Conservation (phyloP, 768 basidiomycete species). For the Mycena floridula region DNA sequence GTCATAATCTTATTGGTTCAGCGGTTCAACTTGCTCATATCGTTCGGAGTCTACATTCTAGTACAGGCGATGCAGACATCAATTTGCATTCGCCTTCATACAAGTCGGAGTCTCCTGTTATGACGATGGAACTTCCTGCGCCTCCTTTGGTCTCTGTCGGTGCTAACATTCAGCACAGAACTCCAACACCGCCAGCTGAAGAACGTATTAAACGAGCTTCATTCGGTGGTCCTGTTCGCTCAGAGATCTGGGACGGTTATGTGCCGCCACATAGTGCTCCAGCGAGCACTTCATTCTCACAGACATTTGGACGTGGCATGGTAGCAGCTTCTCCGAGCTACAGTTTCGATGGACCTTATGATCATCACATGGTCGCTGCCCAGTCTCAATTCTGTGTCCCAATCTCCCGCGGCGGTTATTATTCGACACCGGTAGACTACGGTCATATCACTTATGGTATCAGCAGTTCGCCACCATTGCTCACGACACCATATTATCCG, state of each 20-base stretch:
- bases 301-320: neutral
- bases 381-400: too few species aligned
- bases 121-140: conserved; percentile 33
- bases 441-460: too few species aligned
- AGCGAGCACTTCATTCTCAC: conserved; percentile 3
- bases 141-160: conserved; percentile 28
- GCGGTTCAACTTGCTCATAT: conserved; percentile 54
- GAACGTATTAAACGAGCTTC: neutral
- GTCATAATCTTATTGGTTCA: conserved; percentile 61
- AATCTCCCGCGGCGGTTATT: too few species aligned
- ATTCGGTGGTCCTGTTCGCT: neutral
- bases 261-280: conserved; percentile 19
- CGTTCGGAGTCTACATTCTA: conserved; percentile 37
- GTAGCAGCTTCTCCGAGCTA: neutral
- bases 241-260: neutral
- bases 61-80: conserved; percentile 25
- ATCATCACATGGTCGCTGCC: neutral
- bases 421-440: too few species aligned
- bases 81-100: conserved; percentile 31
- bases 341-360: too few species aligned
- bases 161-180: neutral
- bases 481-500: too few species aligned
- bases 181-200: neutral
- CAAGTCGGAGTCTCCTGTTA: conserved; percentile 20
- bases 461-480: too few species aligned